These are phyloP conservation scores for Marasmius oreades DNA, from an alignment of 1,284 basidiomycete species.

Conservation along the genomic window DNA sequence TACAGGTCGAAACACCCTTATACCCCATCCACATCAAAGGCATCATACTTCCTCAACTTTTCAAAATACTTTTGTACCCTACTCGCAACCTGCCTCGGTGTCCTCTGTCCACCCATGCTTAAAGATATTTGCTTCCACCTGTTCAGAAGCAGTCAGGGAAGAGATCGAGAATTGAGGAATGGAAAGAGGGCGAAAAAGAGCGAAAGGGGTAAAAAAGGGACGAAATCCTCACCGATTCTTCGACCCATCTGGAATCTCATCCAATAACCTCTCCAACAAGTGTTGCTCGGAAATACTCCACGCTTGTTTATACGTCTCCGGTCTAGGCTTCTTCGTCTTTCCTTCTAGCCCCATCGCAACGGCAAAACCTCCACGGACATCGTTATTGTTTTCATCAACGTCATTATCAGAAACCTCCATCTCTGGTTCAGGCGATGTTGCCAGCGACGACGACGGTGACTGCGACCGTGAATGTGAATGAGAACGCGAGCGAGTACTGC, in stretches of 20 bases:
- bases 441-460: no score
- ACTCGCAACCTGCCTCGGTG: constrained; percentile 79
- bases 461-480: no score
- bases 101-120: constrained; percentile 72
- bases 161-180: no score
- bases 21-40: no score
- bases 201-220: not conserved
- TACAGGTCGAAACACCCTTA: no score
- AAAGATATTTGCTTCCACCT: constrained; percentile 79
- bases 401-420: no score
- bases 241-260: constrained; percentile 74
- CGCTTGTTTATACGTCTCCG: constrained; percentile 73
- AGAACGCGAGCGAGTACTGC: no score
- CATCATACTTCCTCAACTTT: constrained; percentile 68
- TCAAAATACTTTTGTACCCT: constrained; percentile 83
- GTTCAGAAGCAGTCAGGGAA: constrained; percentile 8
- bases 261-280: constrained; percentile 64
- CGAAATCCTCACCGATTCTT: constrained; percentile 54
- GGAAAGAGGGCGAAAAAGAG: not conserved
- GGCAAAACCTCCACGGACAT: not conserved
- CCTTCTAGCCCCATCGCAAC: constrained; percentile 5
- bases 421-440: no score
- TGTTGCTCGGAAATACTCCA: constrained; percentile 76
- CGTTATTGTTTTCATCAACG: not conserved
- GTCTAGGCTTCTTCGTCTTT: constrained; percentile 36